Conservation (phyloP, 2,329 filamentous ascomycete genomes). For the Knoxdaviesia capensis region DNA sequence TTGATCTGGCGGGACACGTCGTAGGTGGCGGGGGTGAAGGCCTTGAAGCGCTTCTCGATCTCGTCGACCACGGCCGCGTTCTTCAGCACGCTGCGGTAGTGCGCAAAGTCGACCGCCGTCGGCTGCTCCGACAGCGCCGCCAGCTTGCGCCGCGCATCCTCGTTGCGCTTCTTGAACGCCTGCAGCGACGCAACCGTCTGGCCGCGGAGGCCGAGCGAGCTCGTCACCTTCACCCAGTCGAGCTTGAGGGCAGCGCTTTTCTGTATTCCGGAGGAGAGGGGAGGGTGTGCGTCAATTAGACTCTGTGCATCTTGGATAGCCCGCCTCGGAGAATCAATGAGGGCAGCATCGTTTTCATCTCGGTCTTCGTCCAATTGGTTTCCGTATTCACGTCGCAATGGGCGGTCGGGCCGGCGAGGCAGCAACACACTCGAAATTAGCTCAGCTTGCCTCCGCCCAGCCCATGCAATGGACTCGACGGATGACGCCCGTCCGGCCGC, state of each 20-base stretch:
- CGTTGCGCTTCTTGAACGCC: constrained; percentile 99
- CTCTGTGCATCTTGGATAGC: no score
- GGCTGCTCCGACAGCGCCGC: constrained; percentile 65
- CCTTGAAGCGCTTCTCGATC: constrained; percentile 87
- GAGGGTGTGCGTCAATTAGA: neutral
- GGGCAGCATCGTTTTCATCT: constrained; percentile 18
- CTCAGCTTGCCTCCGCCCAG: no score
- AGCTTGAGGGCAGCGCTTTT: constrained; percentile 97
- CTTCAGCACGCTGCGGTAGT: constrained; percentile 86
- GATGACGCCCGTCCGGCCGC: no score
- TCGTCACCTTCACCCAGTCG: constrained; percentile 93
- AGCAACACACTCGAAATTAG: no score
- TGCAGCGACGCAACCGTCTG: constrained; percentile 81
- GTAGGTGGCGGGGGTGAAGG: constrained; percentile 84
- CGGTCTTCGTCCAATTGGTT: constrained; percentile 4
- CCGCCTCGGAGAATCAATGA: constrained; percentile 23
- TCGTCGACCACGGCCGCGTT: constrained; percentile 91
- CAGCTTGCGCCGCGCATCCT: constrained; percentile 90
- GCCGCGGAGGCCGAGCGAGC: constrained; percentile 88
- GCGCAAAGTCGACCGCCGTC: constrained; percentile 74
- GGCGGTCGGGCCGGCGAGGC: no score
- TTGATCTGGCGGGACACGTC: constrained; percentile 88
- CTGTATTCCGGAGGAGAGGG: constrained; percentile 26
- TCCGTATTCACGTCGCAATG: neutral
- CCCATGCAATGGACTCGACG: no score